Evolutionary conservation across 148 eudicot genomes (phyloP).

Genomic region (Rhododendron ovatum): DNA sequence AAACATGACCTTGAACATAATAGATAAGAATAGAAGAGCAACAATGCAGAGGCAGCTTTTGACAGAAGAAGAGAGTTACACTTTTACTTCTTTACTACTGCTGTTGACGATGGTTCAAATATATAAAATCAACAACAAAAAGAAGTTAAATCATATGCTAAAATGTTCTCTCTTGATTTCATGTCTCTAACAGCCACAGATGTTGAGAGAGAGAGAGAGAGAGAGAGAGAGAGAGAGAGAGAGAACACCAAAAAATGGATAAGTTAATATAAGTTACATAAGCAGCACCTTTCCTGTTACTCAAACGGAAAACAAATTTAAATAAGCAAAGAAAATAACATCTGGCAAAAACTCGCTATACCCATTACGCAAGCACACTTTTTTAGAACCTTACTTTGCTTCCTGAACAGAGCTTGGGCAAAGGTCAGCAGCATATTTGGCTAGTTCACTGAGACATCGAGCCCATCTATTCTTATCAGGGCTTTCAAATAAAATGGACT

Average conservation of each 20-base stretch:
- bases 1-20: background rate
- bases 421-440: slow-evolving; percentile 91
- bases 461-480: slow-evolving; percentile 99
- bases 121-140: background rate
- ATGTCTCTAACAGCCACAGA: background rate
- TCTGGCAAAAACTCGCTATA: background rate
- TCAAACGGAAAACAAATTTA: background rate
- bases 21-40: background rate
- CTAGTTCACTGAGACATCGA: slow-evolving; percentile 92
- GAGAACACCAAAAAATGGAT: background rate
- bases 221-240: background rate
- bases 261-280: background rate
- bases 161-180: background rate
- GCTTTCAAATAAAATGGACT: slow-evolving; percentile 85
- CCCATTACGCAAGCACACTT: background rate
- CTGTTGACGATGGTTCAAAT: background rate
- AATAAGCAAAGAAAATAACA: background rate
- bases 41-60: background rate
- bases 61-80: too few relatives aligned
- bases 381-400: slow-evolving; percentile 64
- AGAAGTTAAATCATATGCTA: background rate
- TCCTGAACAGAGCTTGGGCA: slow-evolving; percentile 97
- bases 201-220: background rate
- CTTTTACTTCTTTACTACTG: background rate
- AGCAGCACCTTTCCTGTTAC: background rate